Conservation (phyloP, 2,329 filamentous ascomycete genomes). For the Phaeosphaeria sp. region DNA sequence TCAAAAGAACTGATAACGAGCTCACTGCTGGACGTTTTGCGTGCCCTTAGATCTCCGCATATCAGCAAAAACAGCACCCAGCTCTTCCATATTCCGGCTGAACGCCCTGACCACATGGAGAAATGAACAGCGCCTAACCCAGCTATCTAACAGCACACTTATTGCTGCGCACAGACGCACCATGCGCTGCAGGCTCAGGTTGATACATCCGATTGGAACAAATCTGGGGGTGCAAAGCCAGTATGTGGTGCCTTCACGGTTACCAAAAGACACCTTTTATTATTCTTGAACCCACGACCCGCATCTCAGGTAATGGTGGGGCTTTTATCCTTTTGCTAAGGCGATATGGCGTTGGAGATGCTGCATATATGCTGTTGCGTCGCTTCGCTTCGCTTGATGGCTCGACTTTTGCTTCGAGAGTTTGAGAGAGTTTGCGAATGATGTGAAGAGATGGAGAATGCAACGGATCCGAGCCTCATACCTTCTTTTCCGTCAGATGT, state of each 20-base stretch:
- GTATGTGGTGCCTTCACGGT: not conserved
- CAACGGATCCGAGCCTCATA: slow-evolving; percentile 9
- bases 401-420: too few relatives aligned
- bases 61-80: not conserved
- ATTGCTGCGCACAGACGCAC: not conserved
- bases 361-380: not conserved
- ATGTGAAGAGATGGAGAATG: slow-evolving; percentile 4
- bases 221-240: not conserved
- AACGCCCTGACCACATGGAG: not conserved
- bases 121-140: not conserved
- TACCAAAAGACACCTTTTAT: not conserved
- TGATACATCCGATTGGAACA: not conserved
- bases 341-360: not conserved
- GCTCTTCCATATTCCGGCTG: not conserved
- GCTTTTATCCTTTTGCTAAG: not conserved
- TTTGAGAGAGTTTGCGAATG: not conserved
- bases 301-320: not conserved
- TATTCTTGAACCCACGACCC: slow-evolving; percentile 1
- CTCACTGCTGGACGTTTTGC: not conserved
- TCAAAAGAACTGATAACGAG: too few relatives aligned
- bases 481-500: slow-evolving; percentile 10
- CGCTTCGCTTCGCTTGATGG: not conserved
- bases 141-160: not conserved
- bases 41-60: not conserved
- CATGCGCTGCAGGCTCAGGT: slow-evolving; percentile 5